Evolutionary conservation across 305 asterid genomes (phyloP).

Genomic region (Fraxinus greggii): DNA sequence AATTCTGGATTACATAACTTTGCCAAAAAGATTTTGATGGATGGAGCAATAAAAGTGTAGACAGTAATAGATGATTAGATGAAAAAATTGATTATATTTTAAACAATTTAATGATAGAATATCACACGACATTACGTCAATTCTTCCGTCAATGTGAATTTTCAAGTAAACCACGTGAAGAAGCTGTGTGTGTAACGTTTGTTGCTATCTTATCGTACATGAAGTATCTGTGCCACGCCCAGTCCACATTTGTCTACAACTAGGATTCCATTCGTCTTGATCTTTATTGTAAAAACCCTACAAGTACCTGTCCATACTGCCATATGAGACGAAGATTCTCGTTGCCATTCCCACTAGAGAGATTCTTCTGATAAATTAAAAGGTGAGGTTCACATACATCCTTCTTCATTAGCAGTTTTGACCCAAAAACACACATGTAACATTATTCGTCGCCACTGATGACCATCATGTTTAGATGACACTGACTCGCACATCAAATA

Average conservation of each 20-base stretch:
- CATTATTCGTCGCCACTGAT: too few relatives aligned
- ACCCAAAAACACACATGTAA: not conserved
- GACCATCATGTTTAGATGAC: too few relatives aligned
- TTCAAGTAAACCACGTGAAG: not conserved
- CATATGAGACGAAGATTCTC: not conserved
- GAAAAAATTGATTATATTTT: too few relatives aligned
- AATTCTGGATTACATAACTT: too few relatives aligned
- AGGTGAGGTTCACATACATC: not conserved
- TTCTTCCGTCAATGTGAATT: too few relatives aligned
- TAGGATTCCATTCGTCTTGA: not conserved
- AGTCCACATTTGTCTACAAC: not conserved
- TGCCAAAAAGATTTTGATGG: too few relatives aligned
- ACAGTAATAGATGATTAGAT: too few relatives aligned
- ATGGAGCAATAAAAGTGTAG: too few relatives aligned
- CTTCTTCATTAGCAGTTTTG: not conserved
- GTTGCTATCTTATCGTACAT: not conserved
- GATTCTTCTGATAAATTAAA: not conserved
- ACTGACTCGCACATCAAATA: too few relatives aligned
- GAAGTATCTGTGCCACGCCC: not conserved
- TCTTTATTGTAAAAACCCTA: not conserved
- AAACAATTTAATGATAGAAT: too few relatives aligned
- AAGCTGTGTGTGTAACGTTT: not conserved
- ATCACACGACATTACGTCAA: too few relatives aligned
- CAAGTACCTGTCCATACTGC: too few relatives aligned
- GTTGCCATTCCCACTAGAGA: not conserved